A percentile compares a stretch with the other conserved stretches of the same genome.
Conservation (phyloP, 75 land plant genomes). For the Pseudotsuga menziesii region DNA sequence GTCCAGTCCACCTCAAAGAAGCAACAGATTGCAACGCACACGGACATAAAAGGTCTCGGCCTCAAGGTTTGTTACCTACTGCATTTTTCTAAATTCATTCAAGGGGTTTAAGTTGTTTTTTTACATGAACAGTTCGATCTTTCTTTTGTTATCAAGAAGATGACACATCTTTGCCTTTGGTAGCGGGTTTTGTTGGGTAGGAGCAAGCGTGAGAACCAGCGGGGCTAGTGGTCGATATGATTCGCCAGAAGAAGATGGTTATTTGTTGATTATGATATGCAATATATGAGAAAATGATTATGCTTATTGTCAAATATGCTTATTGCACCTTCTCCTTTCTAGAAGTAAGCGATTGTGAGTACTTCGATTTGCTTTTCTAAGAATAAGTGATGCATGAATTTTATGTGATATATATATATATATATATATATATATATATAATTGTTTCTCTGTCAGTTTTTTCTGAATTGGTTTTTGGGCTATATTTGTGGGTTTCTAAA, state of each 20-base stretch:
- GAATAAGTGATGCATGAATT: too few species aligned
- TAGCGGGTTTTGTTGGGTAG: slow-evolving; percentile 95
- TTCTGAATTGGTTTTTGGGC: too few species aligned
- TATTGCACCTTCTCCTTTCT: too few species aligned
- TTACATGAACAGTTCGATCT: not conserved
- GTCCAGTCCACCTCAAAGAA: slow-evolving; percentile 97
- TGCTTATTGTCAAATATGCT: too few species aligned
- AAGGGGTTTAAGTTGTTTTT: not conserved
- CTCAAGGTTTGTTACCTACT: slow-evolving; percentile 50
- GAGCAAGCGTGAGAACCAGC: slow-evolving; percentile 82
- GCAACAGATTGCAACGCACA: slow-evolving; percentile 89
- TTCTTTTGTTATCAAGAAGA: slow-evolving; percentile 33
- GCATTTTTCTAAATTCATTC: not conserved
- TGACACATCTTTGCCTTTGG: slow-evolving; percentile 75
- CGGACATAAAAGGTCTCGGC: slow-evolving; percentile 97
- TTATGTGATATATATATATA: too few species aligned
- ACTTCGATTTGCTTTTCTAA: too few species aligned
- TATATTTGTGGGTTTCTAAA: too few species aligned
- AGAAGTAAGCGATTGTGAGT: too few species aligned
- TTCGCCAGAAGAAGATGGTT: slow-evolving; percentile 97
- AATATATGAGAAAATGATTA: too few species aligned
- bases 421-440: too few species aligned
- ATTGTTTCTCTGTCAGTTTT: too few species aligned
- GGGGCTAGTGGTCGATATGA: slow-evolving; percentile 96
- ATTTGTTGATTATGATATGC: too few species aligned